phyloP scores from a whole-genome alignment of 805 yeast species.

The Candida tammaniensis region DNA sequence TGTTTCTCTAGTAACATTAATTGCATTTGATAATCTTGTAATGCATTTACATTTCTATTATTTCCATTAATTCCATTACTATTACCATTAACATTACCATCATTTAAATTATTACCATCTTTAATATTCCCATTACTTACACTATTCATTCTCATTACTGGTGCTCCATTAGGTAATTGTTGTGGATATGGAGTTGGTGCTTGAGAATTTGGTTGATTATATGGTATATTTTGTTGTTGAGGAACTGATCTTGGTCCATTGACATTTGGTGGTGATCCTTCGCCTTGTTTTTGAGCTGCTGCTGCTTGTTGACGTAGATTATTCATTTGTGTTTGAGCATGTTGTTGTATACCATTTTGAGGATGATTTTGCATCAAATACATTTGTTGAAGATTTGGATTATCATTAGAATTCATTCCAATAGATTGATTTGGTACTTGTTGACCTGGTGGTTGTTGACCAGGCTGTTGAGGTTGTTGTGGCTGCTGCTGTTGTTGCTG shows the following conservation, averaged over 20 bases:
- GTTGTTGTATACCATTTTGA: slow-evolving; percentile 37
- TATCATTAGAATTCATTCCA: slow-evolving; percentile 5
- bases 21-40: slow-evolving; percentile 82
- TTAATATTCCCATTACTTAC: background rate
- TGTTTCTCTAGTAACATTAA: slow-evolving; percentile 71
- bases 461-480: slow-evolving; percentile 1
- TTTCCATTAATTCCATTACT: slow-evolving; percentile 4
- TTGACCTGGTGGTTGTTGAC: slow-evolving; percentile 1
- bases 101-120: slow-evolving; percentile 8
- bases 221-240: no score
- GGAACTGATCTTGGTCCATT: background rate
- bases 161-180: slow-evolving; percentile 1
- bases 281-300: slow-evolving; percentile 16
- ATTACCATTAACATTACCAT: slow-evolving; percentile 40
- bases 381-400: slow-evolving; percentile 30
- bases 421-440: background rate
- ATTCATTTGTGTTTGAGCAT: slow-evolving; percentile 51
- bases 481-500: slow-evolving; percentile 9
- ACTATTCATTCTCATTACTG: slow-evolving; percentile 14
- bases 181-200: slow-evolving; percentile 6
- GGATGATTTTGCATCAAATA: slow-evolving; percentile 23
- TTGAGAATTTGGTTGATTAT: slow-evolving; percentile 7
- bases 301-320: slow-evolving; percentile 45
- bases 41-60: slow-evolving; percentile 48
- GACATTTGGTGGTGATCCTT: slow-evolving; percentile 3